Conservation (phyloP, 768 basidiomycete genomes). For the Boletus fagicola region DNA sequence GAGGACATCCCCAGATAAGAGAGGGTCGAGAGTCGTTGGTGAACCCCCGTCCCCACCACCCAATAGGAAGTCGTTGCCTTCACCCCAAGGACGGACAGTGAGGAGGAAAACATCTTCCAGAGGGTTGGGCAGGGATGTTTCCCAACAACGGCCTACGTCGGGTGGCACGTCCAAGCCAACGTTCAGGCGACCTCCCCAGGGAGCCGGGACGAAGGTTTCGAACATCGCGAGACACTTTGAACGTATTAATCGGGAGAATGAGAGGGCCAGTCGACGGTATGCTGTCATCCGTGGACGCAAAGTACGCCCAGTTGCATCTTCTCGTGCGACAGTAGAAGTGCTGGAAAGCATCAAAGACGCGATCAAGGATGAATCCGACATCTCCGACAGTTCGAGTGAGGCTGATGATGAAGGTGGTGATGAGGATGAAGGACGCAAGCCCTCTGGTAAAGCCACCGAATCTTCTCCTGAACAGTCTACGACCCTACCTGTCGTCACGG, state of each 20-base stretch:
- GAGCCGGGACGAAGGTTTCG: slow-evolving; percentile 69
- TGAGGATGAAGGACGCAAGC: slow-evolving; percentile 44
- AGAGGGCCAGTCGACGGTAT: slow-evolving; percentile 74
- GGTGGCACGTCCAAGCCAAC: slow-evolving; percentile 43
- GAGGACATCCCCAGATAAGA: slow-evolving; percentile 73
- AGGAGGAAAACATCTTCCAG: slow-evolving; percentile 39
- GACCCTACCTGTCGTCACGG: slow-evolving; percentile 25
- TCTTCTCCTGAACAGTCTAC: slow-evolving; percentile 35
- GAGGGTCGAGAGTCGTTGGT: slow-evolving; percentile 34
- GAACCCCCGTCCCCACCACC: slow-evolving; percentile 35
- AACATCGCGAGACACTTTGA: slow-evolving; percentile 92
- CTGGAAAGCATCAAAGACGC: slow-evolving; percentile 90
- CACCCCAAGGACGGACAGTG: slow-evolving; percentile 34
- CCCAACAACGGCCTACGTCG: slow-evolving; percentile 43
- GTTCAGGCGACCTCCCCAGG: slow-evolving; percentile 51
- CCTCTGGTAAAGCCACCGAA: slow-evolving; percentile 26
- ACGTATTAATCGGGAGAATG: slow-evolving; percentile 70
- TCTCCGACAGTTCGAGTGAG: slow-evolving; percentile 62
- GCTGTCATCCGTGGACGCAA: slow-evolving; percentile 83
- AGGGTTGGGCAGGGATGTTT: slow-evolving; percentile 36
- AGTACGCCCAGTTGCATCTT: slow-evolving; percentile 86
- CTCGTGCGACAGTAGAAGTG: slow-evolving; percentile 84
- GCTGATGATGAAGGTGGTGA: slow-evolving; percentile 70
- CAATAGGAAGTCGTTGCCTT: slow-evolving; percentile 27
- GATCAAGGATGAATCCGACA: slow-evolving; percentile 81